Base-by-base conservation (phyloP, 257 asterid genomes). In the Knoxia roxburghii region DNA sequence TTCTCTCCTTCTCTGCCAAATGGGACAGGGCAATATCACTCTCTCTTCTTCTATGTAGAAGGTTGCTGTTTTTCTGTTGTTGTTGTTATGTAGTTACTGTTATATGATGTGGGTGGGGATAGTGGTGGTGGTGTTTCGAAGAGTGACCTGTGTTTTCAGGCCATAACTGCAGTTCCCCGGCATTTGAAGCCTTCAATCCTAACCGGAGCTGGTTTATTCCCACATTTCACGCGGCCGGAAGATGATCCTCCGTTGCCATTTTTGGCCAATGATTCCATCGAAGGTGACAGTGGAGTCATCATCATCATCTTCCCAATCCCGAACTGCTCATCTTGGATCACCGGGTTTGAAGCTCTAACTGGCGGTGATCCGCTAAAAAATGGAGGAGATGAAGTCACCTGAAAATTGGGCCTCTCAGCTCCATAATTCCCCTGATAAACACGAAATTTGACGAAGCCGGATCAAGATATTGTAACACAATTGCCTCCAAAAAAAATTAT, bases 121-220 rank as follows among this genome's bases (percentile, higher is more conserved):
- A n/a, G 61, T 32, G 54, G 46, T 23, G 45, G 12, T 18, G 30
- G 54, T 71, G 35, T 21, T 15, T 29, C 4, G 40, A 9, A 21
- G 33, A 3, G 30, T 41, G 48, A 20, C 27, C 39, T 37, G 2
- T 0, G 7, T 57, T 57, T 30, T 11, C 37, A 51, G 30, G 68
- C 82, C 81, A 85, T 86, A 62, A 81, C 71, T 2, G 89, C 81
- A 46, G 84, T 80, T 59, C 76, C 77, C 45, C 75, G 82, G 60
- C 90, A 84, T 30, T 83, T 76, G 84, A 87, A 87, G 12, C 95
- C 95, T 75, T 85, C 89, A 53, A 87, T 81, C 72, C 73, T 71
- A 73, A 81, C 80, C 8, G 85, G 80, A 58, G 85, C 86, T 43
- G 82, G 84, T 40, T 69, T 83, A 51, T 76, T 66, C 68, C 79